These are phyloP conservation scores for Volvox carteri DNA, from an alignment of 163 green algal species.

Conservation along the genomic window DNA sequence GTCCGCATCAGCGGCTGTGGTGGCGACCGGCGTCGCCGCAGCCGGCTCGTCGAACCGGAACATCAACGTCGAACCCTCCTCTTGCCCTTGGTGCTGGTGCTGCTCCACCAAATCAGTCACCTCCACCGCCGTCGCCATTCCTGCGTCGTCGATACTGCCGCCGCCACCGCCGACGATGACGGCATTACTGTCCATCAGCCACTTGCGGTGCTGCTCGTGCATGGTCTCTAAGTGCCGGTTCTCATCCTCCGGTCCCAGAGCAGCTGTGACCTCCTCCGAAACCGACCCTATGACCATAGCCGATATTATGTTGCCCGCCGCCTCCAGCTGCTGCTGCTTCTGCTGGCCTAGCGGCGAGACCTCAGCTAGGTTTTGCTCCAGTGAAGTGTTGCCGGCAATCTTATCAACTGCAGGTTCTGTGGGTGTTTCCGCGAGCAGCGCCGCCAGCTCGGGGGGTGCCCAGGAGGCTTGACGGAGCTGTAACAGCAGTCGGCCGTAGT, in stretches of 20 bases:
- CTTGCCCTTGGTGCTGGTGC: neutral
- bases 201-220: conserved; percentile 23
- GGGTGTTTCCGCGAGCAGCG: conserved; percentile 35
- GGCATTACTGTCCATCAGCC: neutral
- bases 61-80: neutral
- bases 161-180: neutral
- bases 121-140: too few species aligned
- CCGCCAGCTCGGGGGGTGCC: conserved; percentile 23
- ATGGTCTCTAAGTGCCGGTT: neutral
- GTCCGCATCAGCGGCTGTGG: neutral
- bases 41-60: conserved; percentile 17
- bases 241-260: neutral
- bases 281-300: neutral
- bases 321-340: too few species aligned
- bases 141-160: too few species aligned
- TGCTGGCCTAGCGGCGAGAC: too few species aligned
- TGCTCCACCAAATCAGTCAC: too few species aligned
- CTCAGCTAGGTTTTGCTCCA: too few species aligned
- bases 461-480: conserved; percentile 64
- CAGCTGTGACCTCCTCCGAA: neutral
- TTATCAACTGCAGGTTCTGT: too few species aligned
- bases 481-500: conserved; percentile 70
- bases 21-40: neutral
- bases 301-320: neutral
- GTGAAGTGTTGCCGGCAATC: too few species aligned